Evolutionary conservation across 2,329 filamentous ascomycete species (phyloP).

Genomic region (Pestalotiopsis sp.): DNA sequence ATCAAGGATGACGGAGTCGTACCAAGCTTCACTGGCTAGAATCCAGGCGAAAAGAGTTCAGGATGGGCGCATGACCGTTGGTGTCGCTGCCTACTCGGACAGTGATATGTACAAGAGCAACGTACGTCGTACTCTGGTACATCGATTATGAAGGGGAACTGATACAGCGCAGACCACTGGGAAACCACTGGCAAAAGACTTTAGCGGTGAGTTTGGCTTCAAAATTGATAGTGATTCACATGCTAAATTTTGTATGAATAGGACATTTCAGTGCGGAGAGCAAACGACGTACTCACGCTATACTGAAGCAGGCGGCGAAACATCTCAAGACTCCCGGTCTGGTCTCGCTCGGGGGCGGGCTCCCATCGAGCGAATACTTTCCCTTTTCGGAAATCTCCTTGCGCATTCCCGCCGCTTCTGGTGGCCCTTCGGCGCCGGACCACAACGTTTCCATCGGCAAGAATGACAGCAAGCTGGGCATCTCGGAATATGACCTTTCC

Average conservation of each 20-base stretch:
- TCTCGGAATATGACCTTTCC: slow-evolving; percentile 68
- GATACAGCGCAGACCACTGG: slow-evolving; percentile 36
- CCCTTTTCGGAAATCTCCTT: slow-evolving; percentile 81
- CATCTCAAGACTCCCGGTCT: slow-evolving; percentile 80
- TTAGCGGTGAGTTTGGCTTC: slow-evolving; percentile 77
- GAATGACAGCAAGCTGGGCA: slow-evolving; percentile 64
- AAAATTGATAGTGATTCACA: slow-evolving; percentile 9
- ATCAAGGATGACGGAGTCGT: background rate
- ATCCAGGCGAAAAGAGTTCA: slow-evolving; percentile 71
- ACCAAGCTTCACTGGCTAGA: background rate
- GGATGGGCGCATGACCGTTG: slow-evolving; percentile 71
- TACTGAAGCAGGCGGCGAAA: slow-evolving; percentile 81
- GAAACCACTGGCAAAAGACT: slow-evolving; percentile 74
- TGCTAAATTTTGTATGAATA: slow-evolving; percentile 25
- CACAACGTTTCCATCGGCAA: slow-evolving; percentile 72
- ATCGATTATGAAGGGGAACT: background rate
- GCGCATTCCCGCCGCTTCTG: slow-evolving; percentile 69
- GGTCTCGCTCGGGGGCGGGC: slow-evolving; percentile 89
- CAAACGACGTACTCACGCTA: slow-evolving; percentile 62
- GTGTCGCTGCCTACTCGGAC: slow-evolving; percentile 75
- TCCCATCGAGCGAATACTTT: slow-evolving; percentile 89
- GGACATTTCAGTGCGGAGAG: slow-evolving; percentile 66
- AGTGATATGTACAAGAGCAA: slow-evolving; percentile 83
- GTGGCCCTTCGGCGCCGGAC: slow-evolving; percentile 56
- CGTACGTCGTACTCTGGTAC: slow-evolving; percentile 42